Evolutionary conservation across 768 basidiomycete species (phyloP), one percentile per base, ranked within the genome.

Genomic region (Pleurotus salmoneostramineus): DNA sequence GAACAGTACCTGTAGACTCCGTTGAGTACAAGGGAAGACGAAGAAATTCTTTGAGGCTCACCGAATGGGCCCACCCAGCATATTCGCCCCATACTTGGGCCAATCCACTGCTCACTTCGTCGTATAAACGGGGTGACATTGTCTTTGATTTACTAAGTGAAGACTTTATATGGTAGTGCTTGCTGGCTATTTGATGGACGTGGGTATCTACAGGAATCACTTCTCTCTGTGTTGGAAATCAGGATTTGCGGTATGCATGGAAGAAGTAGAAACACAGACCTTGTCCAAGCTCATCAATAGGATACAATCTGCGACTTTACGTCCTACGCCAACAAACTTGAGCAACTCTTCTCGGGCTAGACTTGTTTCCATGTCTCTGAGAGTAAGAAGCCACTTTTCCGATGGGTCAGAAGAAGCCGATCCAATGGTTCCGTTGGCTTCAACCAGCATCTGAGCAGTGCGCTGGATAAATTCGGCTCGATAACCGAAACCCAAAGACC

Each of bases 191-290:
- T 66, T 96, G 93, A 61, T 89, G 78, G 32, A 99, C 91, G 68
- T 99, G 97, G 0, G 95, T 97, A 67, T 99, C 97, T 54, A 99
- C 91, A 3, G 97, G 97, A 6, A 98, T 83, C 12, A 95, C 87
- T 62, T 93, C 89, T 64, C 75, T 79, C 93, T 96, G 21, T 27
- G 21, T 27, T 27, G 21, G 21, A 27, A 63, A 17, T 45, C n/a
- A 45, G 48, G 37, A 34, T 52, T 58, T 32, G 51, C 37, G 36
- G 49, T 50, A 37, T 32, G 43, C 37, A 17, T 15, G 21, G 55
- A 43, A 40, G 2, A 45, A 14, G 48, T 40, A 17, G 6, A 59
- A 17, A 36, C 35, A 49, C 62, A 6, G 60, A 92, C 93, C 81
- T 95, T 92, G 72, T 96, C 89, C 58, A 95, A 68, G 65, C 91